These are phyloP conservation scores for Sodiomyces alkalinus DNA, from an alignment of 2,329 filamentous ascomycete species.

Conservation along the genomic window DNA sequence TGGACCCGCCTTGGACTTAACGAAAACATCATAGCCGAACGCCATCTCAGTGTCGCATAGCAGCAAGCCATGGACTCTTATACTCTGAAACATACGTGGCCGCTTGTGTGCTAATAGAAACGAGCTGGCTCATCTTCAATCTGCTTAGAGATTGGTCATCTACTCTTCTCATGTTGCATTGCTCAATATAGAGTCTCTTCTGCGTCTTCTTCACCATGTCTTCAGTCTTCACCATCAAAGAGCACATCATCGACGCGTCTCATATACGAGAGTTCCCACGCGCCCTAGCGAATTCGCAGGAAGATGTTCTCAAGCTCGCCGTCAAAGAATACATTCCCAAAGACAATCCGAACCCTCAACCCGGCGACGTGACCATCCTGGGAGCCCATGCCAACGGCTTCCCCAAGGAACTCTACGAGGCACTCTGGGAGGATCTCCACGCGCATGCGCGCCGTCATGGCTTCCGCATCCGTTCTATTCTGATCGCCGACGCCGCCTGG, in stretches of 20 bases:
- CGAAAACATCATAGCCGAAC: too few relatives aligned
- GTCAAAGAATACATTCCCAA: slow-evolving; percentile 82
- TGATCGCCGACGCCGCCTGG: slow-evolving; percentile 79
- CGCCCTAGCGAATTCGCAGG: slow-evolving; percentile 56
- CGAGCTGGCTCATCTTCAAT: background rate
- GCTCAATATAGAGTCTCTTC: too few relatives aligned
- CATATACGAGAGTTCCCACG: slow-evolving; percentile 73
- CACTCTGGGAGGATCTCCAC: slow-evolving; percentile 74
- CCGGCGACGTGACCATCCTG: slow-evolving; percentile 73
- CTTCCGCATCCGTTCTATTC: slow-evolving; percentile 65
- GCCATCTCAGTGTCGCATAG: too few relatives aligned
- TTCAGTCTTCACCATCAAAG: slow-evolving; percentile 46
- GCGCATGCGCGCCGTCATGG: slow-evolving; percentile 24
- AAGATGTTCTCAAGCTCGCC: slow-evolving; percentile 57
- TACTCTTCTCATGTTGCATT: too few relatives aligned
- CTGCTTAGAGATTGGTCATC: too few relatives aligned
- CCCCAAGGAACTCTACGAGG: slow-evolving; percentile 88
- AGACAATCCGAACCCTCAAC: slow-evolving; percentile 49
- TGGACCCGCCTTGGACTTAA: too few relatives aligned
- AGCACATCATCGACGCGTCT: slow-evolving; percentile 58
- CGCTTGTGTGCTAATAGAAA: background rate
- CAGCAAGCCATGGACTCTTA: too few relatives aligned
- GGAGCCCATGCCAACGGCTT: slow-evolving; percentile 86
- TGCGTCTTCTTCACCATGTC: slow-evolving; percentile 11
- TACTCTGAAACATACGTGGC: background rate